A percentile compares a stretch with the other conserved stretches of the same genome.
phyloP scores from a whole-genome alignment of 306 rosid genomes.

The Sphenostylis stenocarpa region DNA sequence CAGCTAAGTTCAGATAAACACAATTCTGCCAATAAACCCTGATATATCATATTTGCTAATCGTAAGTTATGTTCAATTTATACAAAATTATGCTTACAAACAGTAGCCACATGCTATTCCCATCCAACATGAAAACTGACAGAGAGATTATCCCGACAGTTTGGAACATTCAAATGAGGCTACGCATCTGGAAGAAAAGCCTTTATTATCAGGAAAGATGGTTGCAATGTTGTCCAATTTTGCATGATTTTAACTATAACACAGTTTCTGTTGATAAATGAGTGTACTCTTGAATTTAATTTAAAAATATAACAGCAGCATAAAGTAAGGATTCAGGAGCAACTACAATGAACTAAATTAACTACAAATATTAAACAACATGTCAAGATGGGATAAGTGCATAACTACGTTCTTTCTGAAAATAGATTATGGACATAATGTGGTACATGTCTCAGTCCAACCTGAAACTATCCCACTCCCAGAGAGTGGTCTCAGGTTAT shows the following conservation, averaged over 20 bases:
- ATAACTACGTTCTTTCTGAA: not conserved
- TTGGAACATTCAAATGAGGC: not conserved
- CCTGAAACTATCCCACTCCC: not conserved
- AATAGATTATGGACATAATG: not conserved
- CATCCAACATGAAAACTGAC: not conserved
- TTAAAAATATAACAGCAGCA: not conserved
- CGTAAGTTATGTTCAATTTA: not conserved
- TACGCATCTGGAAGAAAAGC: not conserved
- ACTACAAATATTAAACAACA: not conserved
- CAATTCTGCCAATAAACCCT: not conserved
- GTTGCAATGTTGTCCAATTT: not conserved
- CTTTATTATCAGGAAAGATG: not conserved
- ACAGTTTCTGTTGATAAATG: not conserved
- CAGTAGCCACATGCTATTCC: not conserved
- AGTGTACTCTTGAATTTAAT: not conserved
- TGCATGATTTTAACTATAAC: not conserved
- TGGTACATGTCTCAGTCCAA: not conserved
- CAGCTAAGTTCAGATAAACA: conserved; percentile 10
- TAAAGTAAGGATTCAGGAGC: not conserved
- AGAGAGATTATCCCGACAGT: not conserved
- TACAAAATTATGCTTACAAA: not conserved
- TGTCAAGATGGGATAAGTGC: not conserved
- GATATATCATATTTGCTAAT: not conserved
- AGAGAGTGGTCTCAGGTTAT: not conserved
- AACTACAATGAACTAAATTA: not conserved